Conservation (phyloP, 139 green algal genomes). For the Trebouxia sp. region DNA sequence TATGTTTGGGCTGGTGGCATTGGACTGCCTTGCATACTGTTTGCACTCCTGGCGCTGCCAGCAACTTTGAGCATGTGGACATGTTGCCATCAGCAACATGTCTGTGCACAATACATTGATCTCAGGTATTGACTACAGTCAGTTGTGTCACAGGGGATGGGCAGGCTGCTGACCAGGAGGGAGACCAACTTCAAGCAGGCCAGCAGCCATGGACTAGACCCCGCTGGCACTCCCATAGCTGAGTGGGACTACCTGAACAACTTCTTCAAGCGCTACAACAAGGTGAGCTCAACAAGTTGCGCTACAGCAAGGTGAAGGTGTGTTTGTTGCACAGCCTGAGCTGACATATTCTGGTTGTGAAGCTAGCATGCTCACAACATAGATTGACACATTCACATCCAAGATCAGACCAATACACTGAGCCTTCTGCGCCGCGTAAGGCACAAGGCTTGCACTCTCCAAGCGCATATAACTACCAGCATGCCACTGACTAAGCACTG, state of each 20-base stretch:
- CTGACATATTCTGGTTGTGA: background rate
- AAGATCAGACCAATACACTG: no score
- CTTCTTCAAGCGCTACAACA: slow-evolving; percentile 74
- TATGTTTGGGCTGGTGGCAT: no score
- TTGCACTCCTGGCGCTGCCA: no score
- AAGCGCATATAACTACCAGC: background rate
- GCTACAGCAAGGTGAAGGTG: background rate
- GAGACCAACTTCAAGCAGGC: slow-evolving; percentile 23
- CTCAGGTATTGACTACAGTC: no score
- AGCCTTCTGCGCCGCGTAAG: background rate
- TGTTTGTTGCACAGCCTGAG: no score
- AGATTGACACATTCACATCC: no score
- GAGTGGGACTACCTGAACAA: slow-evolving; percentile 84
- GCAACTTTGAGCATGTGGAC: no score
- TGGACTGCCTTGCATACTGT: no score
- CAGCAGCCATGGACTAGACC: slow-evolving; percentile 47
- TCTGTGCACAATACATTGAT: no score
- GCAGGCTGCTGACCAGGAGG: slow-evolving; percentile 9
- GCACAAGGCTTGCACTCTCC: no score
- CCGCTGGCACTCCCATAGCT: slow-evolving; percentile 52
- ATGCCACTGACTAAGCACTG: background rate
- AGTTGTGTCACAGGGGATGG: slow-evolving; percentile 13
- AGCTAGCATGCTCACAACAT: background rate
- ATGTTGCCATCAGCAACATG: no score
- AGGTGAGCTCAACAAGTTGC: slow-evolving; percentile 30